phyloP scores from a whole-genome alignment of 148 eudicot genomes.

The Vaccinium darrowii region DNA sequence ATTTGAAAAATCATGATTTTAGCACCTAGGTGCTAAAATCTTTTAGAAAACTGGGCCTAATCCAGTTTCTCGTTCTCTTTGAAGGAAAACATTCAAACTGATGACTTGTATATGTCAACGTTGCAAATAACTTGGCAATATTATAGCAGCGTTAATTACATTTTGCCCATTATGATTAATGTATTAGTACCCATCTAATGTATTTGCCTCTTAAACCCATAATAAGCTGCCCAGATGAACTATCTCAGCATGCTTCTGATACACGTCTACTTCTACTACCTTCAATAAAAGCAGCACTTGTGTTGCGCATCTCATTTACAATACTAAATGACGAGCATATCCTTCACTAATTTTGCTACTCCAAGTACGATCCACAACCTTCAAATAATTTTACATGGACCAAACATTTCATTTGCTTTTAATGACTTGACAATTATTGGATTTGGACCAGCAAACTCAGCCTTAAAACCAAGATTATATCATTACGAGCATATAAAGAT shows the following conservation, averaged over 20 bases:
- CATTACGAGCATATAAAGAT: neutral
- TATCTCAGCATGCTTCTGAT: neutral
- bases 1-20: too few species aligned
- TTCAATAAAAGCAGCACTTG: neutral
- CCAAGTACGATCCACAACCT: neutral
- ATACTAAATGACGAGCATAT: neutral
- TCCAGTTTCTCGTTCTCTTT: neutral
- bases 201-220: neutral
- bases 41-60: too few species aligned
- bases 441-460: neutral
- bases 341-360: neutral
- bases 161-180: neutral
- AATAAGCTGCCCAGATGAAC: neutral
- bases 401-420: neutral
- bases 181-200: neutral
- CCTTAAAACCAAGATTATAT: neutral
- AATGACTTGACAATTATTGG: neutral
- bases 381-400: neutral
- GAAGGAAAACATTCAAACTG: neutral
- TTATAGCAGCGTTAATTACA: neutral
- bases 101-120: neutral
- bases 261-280: neutral
- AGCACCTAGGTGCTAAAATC: too few species aligned
- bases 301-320: neutral
- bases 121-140: neutral